phyloP scores from a whole-genome alignment of 192 early-diverging fungal genomes.

The Dissophora globulifera region DNA sequence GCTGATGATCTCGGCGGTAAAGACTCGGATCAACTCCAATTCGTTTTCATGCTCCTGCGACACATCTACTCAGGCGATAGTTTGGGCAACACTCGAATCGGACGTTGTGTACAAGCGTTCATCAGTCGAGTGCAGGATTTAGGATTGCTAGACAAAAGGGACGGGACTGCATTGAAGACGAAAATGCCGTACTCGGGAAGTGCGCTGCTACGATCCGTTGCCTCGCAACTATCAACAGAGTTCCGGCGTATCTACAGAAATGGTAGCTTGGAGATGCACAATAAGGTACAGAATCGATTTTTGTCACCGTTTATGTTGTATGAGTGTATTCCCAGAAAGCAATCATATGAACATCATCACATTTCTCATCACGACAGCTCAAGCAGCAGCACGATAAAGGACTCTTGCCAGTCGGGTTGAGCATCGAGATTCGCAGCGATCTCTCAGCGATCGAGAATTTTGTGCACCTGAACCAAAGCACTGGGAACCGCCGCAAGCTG shows the following conservation, averaged over 20 bases:
- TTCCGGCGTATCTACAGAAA: slow-evolving; percentile 1
- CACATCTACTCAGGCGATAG: slow-evolving; percentile 1
- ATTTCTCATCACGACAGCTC: slow-evolving; percentile 1
- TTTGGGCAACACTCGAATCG: neutral
- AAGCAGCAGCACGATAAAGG: neutral
- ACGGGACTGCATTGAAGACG: neutral
- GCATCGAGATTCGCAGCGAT: neutral
- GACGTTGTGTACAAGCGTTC: neutral
- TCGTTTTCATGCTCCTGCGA: neutral
- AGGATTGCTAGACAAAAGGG: neutral
- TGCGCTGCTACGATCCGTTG: neutral
- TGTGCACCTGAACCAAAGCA: neutral
- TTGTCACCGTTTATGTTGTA: neutral
- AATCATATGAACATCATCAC: neutral
- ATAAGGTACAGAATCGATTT: slow-evolving; percentile 9
- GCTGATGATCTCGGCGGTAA: neutral
- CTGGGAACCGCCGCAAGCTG: neutral
- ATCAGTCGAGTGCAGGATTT: neutral
- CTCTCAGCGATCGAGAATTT: neutral
- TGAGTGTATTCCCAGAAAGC: neutral
- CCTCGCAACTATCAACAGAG: neutral
- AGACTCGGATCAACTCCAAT: neutral
- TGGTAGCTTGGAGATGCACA: neutral
- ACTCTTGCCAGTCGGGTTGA: neutral
- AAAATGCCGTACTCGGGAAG: neutral